Base-by-base conservation (phyloP, 257 asterid species). In the Penstemon newberryi region DNA sequence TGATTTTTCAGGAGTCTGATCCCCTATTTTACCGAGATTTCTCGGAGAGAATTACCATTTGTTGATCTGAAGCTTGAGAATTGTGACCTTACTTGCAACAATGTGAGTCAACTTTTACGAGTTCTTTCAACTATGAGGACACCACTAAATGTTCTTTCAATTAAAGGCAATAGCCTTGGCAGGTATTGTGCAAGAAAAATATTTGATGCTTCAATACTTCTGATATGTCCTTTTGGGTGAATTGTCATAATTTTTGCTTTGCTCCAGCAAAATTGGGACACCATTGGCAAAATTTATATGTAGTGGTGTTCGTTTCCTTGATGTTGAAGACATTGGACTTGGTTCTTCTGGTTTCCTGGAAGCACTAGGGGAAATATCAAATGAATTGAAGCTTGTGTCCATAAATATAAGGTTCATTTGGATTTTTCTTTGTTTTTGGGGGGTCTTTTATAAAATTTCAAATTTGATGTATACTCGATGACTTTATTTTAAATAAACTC, bases 81-180 rank as follows among this genome's bases (percentile, higher is more conserved):
- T 46, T 94, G 99, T 63, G 95, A 85, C 60, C 95, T 91, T 78
- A 72, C 91, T 53, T 81, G 78, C 78, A 40, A 67, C 13, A 84
- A 86, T 59, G 87, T 80, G 67, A 74, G 56, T 73, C 78, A 81
- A 79, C 95, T 94, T 71, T 77, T 94, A 70, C 74, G 43, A 75
- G 86, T 82, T 70, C 91, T 94, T 73, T 87, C 95, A 49, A 72
- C 80, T 46, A 76, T 86, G 89, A 83, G 73, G 73, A 86, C 75
- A 56, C 95, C 95, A 47, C 89, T 87, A 62, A 84, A 70, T 49
- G 50, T 76, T 57, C 95, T 94, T 70, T 94, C 96, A 7, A 63
- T 94, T 57, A 88, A 91, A 64, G 91, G 86, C 78, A 94, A 94
- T 75, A 49, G 80, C 67, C 92, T 94, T 63, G 92, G 97, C 85